Evolutionary conservation across 2,329 filamentous ascomycete genomes (phyloP), one percentile per base, ranked within the genome.

Genomic region (Fonsecaea erecta): DNA sequence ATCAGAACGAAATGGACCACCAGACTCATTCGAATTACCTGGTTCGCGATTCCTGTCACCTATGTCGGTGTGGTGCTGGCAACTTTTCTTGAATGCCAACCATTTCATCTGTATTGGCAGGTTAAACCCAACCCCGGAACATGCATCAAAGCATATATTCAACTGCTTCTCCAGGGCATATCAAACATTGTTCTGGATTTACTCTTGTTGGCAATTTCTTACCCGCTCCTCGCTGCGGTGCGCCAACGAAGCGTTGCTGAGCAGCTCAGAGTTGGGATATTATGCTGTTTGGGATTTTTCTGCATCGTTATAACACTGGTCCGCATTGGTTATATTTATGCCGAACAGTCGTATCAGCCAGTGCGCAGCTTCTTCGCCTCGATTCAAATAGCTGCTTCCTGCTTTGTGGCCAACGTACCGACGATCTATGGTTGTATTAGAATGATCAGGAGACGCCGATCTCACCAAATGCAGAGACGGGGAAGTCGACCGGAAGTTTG

Each of bases 101-200:
- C 84, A 2, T 82, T 86, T 69, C 70, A 76, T 54, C 81, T 85
- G 60, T 86, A 86, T 73, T 87, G 84, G 84, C 84, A 85, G 71
- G 81, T 86, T 59, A 70, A 81, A 0, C 84, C 76, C 52, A 70
- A 73, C 61, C 75, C 77, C 57, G 77, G 76, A 72, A 73, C n/a
- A 70, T 78, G 76, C 66, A 68, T 71, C 35, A 63, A 72, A 62
- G 75, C 75, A 16, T 73, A 75, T 26, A 26, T 75, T 8, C 76
- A 79, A 54, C 70, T 78, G 4, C 64, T 77, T 26, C 69, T 73
- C 6, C 73, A 78, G 21, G 75, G 74, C 16, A 68, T 75, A 14
- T 70, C 74, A 54, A 78, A 78, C 65, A 74, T 76, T 53, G 58
- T 72, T 6, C 77, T 78, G 9, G 71, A 74, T 55, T 43, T 74